phyloP scores from a whole-genome alignment of 23 red algal species.

The Cyanidioschyzon merolae region DNA sequence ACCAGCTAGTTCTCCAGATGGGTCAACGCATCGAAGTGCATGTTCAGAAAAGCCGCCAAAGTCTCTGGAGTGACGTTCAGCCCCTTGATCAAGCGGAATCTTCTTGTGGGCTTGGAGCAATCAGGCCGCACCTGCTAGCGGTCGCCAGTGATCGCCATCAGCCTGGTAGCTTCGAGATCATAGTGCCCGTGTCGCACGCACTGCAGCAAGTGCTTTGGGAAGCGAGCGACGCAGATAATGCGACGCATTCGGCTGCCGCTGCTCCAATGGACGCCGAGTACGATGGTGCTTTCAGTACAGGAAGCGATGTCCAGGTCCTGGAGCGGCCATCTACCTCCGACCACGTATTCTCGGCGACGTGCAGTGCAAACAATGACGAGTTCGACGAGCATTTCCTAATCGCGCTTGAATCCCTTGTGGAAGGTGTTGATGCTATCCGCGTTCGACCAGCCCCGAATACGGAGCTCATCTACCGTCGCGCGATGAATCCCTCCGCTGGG shows the following conservation, averaged over 20 bases:
- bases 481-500: not conserved
- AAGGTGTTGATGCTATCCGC: not conserved
- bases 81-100: not conserved
- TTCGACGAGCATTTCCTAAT: slow-evolving; percentile 9
- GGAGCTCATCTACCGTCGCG: slow-evolving; percentile 6
- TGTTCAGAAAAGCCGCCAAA: not conserved
- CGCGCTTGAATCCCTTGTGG: not conserved
- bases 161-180: not conserved
- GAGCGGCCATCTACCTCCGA: not conserved
- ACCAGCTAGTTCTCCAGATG: not conserved
- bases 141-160: not conserved
- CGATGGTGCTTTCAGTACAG: not conserved
- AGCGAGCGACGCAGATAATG: not conserved
- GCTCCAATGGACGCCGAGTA: not conserved
- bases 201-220: not conserved
- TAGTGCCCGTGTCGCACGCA: slow-evolving; percentile 1
- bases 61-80: slow-evolving; percentile 11
- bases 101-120: not conserved
- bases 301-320: not conserved
- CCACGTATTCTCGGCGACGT: not conserved
- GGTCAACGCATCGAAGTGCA: slow-evolving; percentile 5
- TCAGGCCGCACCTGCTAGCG: not conserved
- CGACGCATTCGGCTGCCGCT: not conserved
- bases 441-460: slow-evolving; percentile 3
- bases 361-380: not conserved